Evolutionary conservation across 306 rosid species (phyloP).

Genomic region (Glycine latifolia): DNA sequence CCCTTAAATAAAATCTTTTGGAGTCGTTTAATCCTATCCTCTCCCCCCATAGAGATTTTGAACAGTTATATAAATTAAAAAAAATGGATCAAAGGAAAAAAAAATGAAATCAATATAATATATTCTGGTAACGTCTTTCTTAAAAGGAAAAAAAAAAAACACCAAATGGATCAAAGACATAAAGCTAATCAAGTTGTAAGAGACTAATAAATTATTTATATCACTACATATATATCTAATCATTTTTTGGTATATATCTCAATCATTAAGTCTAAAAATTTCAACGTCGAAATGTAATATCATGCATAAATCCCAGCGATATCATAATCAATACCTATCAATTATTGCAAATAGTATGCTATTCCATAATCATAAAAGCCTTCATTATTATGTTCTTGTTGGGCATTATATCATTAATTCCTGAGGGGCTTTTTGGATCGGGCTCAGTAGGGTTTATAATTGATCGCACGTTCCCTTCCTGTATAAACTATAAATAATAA

Average conservation of each 20-base stretch:
- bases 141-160: no score
- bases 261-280: neutral
- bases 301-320: neutral
- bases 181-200: neutral
- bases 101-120: neutral
- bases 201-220: neutral
- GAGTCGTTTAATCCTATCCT: no score
- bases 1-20: no score
- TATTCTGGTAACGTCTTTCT: neutral
- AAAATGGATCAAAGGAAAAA: no score
- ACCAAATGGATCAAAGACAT: neutral
- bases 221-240: neutral
- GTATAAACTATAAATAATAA: neutral
- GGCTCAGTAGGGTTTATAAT: slow-evolving; percentile 17
- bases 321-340: neutral
- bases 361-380: slow-evolving; percentile 6
- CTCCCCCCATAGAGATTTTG: no score
- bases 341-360: slow-evolving; percentile 20
- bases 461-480: neutral
- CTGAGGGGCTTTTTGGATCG: neutral
- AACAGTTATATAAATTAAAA: neutral
- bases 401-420: slow-evolving; percentile 20
- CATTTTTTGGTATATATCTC: slow-evolving; percentile 4
- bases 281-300: neutral
- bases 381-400: slow-evolving; percentile 32